A percentile compares a stretch with the other conserved stretches of the same genome.
phyloP scores from a whole-genome alignment of 106 monocot genomes.

The Cymbidium sinense region DNA sequence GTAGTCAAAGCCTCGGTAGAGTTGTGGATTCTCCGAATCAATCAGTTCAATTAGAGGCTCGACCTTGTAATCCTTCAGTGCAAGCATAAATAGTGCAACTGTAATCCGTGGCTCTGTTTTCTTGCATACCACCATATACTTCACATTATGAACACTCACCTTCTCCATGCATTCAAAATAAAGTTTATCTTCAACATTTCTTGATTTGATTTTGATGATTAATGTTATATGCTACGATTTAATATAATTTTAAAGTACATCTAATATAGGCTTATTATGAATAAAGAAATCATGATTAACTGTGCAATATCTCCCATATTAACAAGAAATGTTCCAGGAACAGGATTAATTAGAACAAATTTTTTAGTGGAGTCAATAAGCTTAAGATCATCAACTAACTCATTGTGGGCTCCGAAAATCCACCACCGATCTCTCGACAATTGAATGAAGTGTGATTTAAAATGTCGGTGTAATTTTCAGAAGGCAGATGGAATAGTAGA shows the following conservation, averaged over 20 bases:
- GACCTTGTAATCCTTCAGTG: slow-evolving; percentile 39
- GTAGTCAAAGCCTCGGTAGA: slow-evolving; percentile 23
- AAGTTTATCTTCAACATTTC: too few relatives aligned
- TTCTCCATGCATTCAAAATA: neutral
- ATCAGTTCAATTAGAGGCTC: slow-evolving; percentile 30
- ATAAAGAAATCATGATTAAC: too few relatives aligned
- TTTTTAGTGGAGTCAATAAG: slow-evolving; percentile 27
- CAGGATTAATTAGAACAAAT: slow-evolving; percentile 26
- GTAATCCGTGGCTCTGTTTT: slow-evolving; percentile 25
- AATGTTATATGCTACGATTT: too few relatives aligned
- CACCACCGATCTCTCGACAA: too few relatives aligned
- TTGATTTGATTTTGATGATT: too few relatives aligned
- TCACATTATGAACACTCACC: slow-evolving; percentile 41
- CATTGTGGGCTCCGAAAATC: too few relatives aligned
- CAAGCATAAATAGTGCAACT: slow-evolving; percentile 41
- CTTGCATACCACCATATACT: slow-evolving; percentile 48
- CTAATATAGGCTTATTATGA: too few relatives aligned
- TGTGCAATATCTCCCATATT: slow-evolving; percentile 55
- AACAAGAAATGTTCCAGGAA: slow-evolving; percentile 19
- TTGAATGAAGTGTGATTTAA: too few relatives aligned
- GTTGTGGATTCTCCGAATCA: slow-evolving; percentile 23
- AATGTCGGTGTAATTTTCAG: too few relatives aligned
- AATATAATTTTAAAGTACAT: too few relatives aligned
- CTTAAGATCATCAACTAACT: slow-evolving; percentile 48
- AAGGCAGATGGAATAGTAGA: too few relatives aligned